Conservation (phyloP, 2,329 filamentous ascomycete species). For the Trichoderma sp. region DNA sequence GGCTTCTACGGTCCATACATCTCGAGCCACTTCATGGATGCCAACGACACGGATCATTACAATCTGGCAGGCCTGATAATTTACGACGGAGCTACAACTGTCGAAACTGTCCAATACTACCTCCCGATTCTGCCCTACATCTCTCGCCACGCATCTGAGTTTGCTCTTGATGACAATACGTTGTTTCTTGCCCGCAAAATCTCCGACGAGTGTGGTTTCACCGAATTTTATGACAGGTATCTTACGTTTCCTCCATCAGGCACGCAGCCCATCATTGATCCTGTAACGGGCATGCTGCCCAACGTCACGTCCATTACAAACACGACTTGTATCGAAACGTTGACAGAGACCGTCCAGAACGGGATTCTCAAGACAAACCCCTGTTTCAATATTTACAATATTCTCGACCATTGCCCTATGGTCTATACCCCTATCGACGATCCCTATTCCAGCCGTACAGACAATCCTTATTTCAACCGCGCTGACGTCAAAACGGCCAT, state of each 20-base stretch:
- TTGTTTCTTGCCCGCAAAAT: constrained; percentile 50
- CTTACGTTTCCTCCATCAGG: constrained; percentile 67
- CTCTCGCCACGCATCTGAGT: constrained; percentile 58
- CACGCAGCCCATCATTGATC: constrained; percentile 50
- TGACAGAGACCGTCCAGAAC: too few species aligned
- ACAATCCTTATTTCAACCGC: constrained; percentile 62
- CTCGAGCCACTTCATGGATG: constrained; percentile 68
- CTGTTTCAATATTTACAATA: constrained; percentile 76
- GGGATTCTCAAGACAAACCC: constrained; percentile 61
- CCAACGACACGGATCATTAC: constrained; percentile 63
- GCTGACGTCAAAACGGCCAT: constrained; percentile 67
- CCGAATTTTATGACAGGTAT: constrained; percentile 57
- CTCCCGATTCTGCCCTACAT: constrained; percentile 58
- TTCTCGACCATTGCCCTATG: constrained; percentile 69
- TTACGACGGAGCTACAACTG: constrained; percentile 66
- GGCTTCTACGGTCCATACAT: constrained; percentile 71
- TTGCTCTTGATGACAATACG: constrained; percentile 63
- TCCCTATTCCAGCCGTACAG: constrained; percentile 40
- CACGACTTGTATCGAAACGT: constrained; percentile 49
- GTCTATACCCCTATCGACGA: constrained; percentile 67
- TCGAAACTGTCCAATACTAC: constrained; percentile 43
- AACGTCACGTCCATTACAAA: constrained; percentile 34
- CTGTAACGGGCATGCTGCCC: constrained; percentile 37
- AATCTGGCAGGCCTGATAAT: constrained; percentile 68
- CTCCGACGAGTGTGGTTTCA: constrained; percentile 60